Percentiles rank a stretch among this genome's conserved stretches.
Evolutionary conservation across 2,329 filamentous ascomycete genomes (phyloP).

Genomic region (Clathrospora elynae): DNA sequence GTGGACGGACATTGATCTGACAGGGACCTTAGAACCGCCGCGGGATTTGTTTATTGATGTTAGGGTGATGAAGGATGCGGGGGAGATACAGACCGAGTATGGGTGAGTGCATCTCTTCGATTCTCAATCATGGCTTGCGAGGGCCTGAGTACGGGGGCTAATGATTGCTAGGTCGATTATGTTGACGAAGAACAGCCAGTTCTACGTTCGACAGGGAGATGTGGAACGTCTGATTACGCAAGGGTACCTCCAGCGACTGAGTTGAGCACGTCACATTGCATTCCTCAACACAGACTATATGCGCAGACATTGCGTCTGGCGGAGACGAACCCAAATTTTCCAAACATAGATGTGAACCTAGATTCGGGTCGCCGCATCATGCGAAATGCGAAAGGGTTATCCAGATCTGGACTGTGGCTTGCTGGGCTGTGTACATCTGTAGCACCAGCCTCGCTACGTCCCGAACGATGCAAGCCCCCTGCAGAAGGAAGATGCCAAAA

Average conservation of each 20-base stretch:
- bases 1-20: conserved; percentile 97
- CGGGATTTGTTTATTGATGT: conserved; percentile 96
- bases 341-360: not conserved
- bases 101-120: conserved; percentile 65
- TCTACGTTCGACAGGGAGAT: conserved; percentile 94
- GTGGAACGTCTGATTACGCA: conserved; percentile 93
- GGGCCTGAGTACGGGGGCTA: not conserved
- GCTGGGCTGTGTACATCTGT: conserved; percentile 2
- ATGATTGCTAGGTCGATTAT: conserved; percentile 74
- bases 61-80: conserved; percentile 91
- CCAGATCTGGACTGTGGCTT: not conserved
- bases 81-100: conserved; percentile 98
- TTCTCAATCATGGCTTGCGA: conserved; percentile 1
- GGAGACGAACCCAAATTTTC: no score
- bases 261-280: conserved; percentile 58
- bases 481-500: conserved; percentile 1
- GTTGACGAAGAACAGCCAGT: conserved; percentile 96
- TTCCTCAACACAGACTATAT: no score
- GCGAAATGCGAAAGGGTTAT: conserved; percentile 8
- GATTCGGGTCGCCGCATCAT: conserved; percentile 5
- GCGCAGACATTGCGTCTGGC: no score
- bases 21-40: conserved; percentile 91
- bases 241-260: conserved; percentile 89
- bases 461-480: not conserved
- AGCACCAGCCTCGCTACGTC: no score